Conservation (phyloP, 495 filamentous ascomycete genomes). For the Paragyromitra xinjiangensis region DNA sequence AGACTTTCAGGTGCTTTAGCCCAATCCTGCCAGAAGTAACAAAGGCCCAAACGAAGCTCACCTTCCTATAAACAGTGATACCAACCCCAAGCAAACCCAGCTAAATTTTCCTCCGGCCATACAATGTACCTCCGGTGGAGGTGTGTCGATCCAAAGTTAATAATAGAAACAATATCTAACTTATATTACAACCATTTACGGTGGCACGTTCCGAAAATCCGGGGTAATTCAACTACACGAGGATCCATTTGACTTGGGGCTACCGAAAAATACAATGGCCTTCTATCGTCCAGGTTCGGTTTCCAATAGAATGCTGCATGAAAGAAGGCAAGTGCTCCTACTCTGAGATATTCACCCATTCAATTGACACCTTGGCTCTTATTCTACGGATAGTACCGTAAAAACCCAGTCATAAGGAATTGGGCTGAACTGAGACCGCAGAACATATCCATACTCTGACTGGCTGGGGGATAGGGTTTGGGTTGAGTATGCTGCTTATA, state of each 20-base stretch:
- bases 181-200: background rate
- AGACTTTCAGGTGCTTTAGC: background rate
- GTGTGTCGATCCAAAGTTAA: background rate
- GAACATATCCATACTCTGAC: too few relatives aligned
- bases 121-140: background rate
- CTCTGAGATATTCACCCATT: background rate
- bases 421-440: too few relatives aligned
- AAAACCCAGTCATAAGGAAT: background rate
- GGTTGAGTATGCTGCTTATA: too few relatives aligned
- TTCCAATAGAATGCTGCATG: conserved; percentile 2
- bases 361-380: background rate
- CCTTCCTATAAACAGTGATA: background rate
- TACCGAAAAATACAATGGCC: background rate
- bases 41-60: background rate
- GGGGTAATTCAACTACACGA: conserved; percentile 3
- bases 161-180: conserved; percentile 4
- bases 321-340: background rate
- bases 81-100: background rate
- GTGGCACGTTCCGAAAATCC: background rate
- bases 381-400: background rate
- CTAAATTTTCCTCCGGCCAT: background rate
- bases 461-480: too few relatives aligned
- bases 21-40: background rate
- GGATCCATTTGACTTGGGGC: background rate
- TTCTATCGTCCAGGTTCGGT: background rate